These are phyloP conservation scores for Rhizopogon hawkerae DNA, from an alignment of 1,284 basidiomycete species.

Conservation along the genomic window DNA sequence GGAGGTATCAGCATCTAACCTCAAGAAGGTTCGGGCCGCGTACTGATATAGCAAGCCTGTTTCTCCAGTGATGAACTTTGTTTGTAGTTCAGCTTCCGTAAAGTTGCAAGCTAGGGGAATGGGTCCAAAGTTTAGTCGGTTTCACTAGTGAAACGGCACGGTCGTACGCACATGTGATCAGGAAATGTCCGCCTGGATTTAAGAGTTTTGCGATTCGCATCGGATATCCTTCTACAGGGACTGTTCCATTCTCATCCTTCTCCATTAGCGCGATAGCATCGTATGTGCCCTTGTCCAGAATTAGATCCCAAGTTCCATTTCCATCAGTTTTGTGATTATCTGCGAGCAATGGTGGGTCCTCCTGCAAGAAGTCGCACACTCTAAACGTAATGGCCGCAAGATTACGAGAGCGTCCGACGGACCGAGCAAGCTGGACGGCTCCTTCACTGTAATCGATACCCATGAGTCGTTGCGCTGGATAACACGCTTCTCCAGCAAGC, in stretches of 20 bases:
- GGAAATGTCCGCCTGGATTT: constrained; percentile 61
- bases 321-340: constrained; percentile 17
- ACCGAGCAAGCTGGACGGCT: constrained; percentile 54
- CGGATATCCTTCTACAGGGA: constrained; percentile 59
- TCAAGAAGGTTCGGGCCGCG: constrained; percentile 20
- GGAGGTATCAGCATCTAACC: neutral
- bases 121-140: neutral
- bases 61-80: constrained; percentile 43
- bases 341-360: constrained; percentile 31
- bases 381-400: constrained; percentile 39
- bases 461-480: constrained; percentile 43
- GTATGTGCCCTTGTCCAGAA: constrained; percentile 77
- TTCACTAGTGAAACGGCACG: neutral
- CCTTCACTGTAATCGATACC: constrained; percentile 80
- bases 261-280: constrained; percentile 80
- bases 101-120: constrained; percentile 78
- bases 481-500: constrained; percentile 55
- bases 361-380: constrained; percentile 52
- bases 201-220: constrained; percentile 49
- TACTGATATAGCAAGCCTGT: constrained; percentile 58
- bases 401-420: constrained; percentile 41
- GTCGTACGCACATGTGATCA: constrained; percentile 71
- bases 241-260: constrained; percentile 46
- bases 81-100: constrained; percentile 71
- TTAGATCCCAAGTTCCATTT: constrained; percentile 47